Percentiles rank a stretch among this genome's conserved stretches.
Conservation (phyloP, 1,284 basidiomycete genomes). For the Melampsora americana region DNA sequence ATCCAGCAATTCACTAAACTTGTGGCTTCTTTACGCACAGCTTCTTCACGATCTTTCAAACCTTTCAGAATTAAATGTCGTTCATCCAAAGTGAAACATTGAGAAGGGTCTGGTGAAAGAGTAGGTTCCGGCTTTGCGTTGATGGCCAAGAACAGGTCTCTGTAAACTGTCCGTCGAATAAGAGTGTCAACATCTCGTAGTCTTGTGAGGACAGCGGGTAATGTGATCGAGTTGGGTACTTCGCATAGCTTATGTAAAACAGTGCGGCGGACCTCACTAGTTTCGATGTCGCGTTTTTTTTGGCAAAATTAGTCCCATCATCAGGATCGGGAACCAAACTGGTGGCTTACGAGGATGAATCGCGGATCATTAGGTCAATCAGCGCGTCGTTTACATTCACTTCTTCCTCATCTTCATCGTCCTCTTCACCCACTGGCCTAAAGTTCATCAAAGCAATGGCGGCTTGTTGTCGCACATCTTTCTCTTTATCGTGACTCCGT, state of each 20-base stretch:
- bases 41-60: conserved; percentile 78
- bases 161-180: conserved; percentile 77
- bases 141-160: conserved; percentile 61
- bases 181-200: conserved; percentile 80
- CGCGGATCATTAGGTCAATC: conserved; percentile 69
- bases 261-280: conserved; percentile 83
- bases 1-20: conserved; percentile 72
- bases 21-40: conserved; percentile 74
- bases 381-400: conserved; percentile 58
- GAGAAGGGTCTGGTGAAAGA: conserved; percentile 64
- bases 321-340: background rate
- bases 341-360: conserved; percentile 72
- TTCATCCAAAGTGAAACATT: conserved; percentile 20
- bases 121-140: conserved; percentile 59
- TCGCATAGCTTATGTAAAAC: conserved; percentile 76
- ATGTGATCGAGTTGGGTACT: conserved; percentile 58
- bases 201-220: conserved; percentile 71
- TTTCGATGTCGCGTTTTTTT: no score
- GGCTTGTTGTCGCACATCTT: conserved; percentile 75
- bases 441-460: conserved; percentile 80
- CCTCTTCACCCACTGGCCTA: conserved; percentile 68
- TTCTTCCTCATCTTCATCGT: conserved; percentile 60
- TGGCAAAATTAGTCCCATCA: conserved; percentile 16
- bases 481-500: conserved; percentile 82
- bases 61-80: conserved; percentile 75